Conservation (phyloP, 495 filamentous ascomycete genomes). For the Stereocaulon alpinum region DNA sequence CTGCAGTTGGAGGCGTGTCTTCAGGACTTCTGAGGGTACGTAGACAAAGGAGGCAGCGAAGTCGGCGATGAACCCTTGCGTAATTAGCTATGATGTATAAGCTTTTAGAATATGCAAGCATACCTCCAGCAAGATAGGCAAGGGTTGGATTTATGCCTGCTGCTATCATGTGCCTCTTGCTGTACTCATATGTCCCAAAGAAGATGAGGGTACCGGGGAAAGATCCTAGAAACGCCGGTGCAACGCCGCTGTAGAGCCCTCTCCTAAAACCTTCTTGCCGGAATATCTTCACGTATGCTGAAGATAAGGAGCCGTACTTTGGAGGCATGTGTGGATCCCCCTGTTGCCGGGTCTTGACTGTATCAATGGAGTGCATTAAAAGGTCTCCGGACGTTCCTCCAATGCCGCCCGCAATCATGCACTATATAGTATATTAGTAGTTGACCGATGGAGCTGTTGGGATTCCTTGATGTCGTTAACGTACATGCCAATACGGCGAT, state of each 20-base stretch:
- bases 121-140: constrained; percentile 76
- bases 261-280: constrained; percentile 80
- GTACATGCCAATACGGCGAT: constrained; percentile 56
- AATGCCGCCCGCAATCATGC: constrained; percentile 86
- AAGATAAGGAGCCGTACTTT: constrained; percentile 79
- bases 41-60: constrained; percentile 86
- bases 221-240: constrained; percentile 80
- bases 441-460: not conserved
- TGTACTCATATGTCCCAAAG: constrained; percentile 93
- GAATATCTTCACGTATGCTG: constrained; percentile 84
- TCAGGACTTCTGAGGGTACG: constrained; percentile 92
- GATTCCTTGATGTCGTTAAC: constrained; percentile 23
- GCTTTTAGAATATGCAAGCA: constrained; percentile 15
- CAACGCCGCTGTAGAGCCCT: constrained; percentile 87
- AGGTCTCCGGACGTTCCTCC: constrained; percentile 92
- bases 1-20: constrained; percentile 89
- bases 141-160: constrained; percentile 63
- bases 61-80: constrained; percentile 74
- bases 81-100: constrained; percentile 10
- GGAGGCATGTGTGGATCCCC: constrained; percentile 86
- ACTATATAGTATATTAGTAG: constrained; percentile 38
- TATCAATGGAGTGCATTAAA: constrained; percentile 98
- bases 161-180: constrained; percentile 83
- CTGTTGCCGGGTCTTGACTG: constrained; percentile 97
- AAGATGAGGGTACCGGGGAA: constrained; percentile 92